phyloP scores from a whole-genome alignment of 2,329 filamentous ascomycete genomes.

The Neonectria sp. region DNA sequence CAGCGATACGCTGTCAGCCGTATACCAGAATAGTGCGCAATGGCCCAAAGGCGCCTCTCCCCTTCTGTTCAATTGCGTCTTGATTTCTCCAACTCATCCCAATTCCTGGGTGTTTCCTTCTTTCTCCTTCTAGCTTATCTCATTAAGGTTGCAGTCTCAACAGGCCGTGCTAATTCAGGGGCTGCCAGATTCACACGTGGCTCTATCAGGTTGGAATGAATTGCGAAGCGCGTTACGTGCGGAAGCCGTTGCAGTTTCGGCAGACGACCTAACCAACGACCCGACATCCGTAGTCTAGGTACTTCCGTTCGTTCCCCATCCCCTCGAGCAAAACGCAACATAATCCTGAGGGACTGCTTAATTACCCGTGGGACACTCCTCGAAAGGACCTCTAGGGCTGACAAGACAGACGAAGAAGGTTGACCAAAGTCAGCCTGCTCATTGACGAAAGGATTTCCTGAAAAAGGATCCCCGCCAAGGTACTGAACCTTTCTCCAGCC shows the following conservation, averaged over 20 bases:
- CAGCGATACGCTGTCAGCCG: neutral
- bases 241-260: no score
- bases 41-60: neutral
- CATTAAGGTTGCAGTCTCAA: neutral
- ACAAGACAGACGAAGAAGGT: neutral
- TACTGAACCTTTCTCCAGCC: neutral
- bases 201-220: neutral
- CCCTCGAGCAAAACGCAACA: no score
- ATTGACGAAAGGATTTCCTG: neutral
- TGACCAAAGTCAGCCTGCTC: neutral
- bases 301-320: no score
- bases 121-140: neutral
- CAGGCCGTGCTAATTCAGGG: neutral
- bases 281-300: neutral
- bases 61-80: neutral
- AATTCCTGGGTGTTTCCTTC: neutral
- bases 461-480: neutral
- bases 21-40: neutral
- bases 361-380: neutral
- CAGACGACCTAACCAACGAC: constrained; percentile 6
- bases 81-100: neutral
- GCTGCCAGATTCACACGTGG: neutral
- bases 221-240: neutral
- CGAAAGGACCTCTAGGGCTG: neutral
- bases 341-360: no score